phyloP scores from a whole-genome alignment of 129 eudicot genomes.

The Helianthus tuberosus region DNA sequence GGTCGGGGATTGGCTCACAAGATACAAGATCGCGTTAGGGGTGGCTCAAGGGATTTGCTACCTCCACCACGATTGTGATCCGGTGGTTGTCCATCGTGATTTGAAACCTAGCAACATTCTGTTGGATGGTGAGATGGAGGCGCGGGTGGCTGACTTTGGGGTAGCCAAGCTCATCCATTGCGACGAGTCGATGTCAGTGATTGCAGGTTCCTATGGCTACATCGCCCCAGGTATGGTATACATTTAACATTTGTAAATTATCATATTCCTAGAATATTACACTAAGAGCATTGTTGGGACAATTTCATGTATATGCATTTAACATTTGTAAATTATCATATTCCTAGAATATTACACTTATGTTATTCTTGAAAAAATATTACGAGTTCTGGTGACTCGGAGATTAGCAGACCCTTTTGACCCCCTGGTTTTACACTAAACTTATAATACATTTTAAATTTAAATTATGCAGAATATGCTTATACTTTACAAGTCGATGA shows the following conservation, averaged over 20 bases:
- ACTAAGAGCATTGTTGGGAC: too few species aligned
- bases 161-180: slow-evolving; percentile 87
- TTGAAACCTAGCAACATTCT: slow-evolving; percentile 89
- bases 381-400: too few species aligned
- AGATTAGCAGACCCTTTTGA: too few species aligned
- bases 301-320: background rate
- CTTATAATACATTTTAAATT: too few species aligned
- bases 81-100: slow-evolving; percentile 94
- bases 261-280: background rate
- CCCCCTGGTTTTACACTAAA: too few species aligned
- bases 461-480: slow-evolving; percentile 71
- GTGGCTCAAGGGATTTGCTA: slow-evolving; percentile 97
- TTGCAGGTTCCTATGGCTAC: slow-evolving; percentile 99
- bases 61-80: slow-evolving; percentile 94
- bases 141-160: slow-evolving; percentile 97
- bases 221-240: slow-evolving; percentile 81
- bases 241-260: background rate
- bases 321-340: too few species aligned
- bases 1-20: slow-evolving; percentile 81
- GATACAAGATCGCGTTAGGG: slow-evolving; percentile 92
- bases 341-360: too few species aligned
- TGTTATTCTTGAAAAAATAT: too few species aligned
- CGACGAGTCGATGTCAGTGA: slow-evolving; percentile 92
- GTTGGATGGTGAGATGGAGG: slow-evolving; percentile 90
- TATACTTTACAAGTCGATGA: slow-evolving; percentile 97